phyloP scores from a whole-genome alignment of 108 stramenopile genomes.

The Aurantiochytrium sp. region DNA sequence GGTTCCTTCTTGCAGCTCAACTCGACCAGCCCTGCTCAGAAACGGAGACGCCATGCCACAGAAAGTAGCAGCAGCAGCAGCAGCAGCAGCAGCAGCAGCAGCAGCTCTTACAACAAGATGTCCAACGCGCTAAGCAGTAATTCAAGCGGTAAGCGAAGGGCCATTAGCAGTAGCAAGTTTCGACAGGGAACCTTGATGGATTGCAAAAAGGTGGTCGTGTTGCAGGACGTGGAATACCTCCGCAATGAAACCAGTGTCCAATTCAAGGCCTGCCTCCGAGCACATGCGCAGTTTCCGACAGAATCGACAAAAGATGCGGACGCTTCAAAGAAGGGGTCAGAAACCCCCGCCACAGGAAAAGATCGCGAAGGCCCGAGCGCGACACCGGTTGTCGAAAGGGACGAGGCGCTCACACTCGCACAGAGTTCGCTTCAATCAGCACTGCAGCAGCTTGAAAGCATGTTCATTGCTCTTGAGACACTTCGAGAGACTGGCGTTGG shows the following conservation, averaged over 20 bases:
- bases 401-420: not conserved
- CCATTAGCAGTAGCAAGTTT: not conserved
- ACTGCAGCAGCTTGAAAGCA: not conserved
- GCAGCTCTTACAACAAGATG: no score
- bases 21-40: no score
- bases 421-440: not conserved
- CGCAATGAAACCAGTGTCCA: not conserved
- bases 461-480: not conserved
- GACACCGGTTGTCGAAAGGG: not conserved
- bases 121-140: not conserved
- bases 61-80: no score
- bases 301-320: no score
- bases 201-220: not conserved
- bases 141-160: not conserved
- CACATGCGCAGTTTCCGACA: not conserved
- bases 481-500: not conserved
- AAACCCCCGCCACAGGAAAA: no score
- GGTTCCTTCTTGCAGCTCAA: no score
- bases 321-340: no score
- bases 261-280: not conserved
- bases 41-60: no score
- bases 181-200: not conserved
- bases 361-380: no score
- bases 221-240: not conserved
- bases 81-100: no score